Base-by-base conservation (phyloP, 2,329 filamentous ascomycete genomes). In the Geoglossum cookeanum region DNA sequence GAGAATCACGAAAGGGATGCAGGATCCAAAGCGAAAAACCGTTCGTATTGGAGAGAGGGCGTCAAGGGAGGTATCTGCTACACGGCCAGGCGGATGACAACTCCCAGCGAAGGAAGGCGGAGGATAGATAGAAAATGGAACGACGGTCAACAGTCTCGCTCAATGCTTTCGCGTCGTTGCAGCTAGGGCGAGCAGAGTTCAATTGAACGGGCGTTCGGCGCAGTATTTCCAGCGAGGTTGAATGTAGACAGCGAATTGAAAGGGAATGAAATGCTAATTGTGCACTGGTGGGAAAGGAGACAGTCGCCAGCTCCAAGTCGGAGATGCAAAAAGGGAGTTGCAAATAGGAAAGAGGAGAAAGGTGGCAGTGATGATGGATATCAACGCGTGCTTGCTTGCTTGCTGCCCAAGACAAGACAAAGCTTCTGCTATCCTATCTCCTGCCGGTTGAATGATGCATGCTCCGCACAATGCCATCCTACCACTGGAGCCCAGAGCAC, bases 391-490 rank as follows among this genome's bases (percentile, higher is more conserved):
- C 29, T 52, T 33, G 22, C 29, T 52, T 33, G 22, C 22, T 22
- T 22, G 22, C 22, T 22, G 22, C 22, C 22, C 22, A 22, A 15
- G 33, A 27, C 48, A 52, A 33, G 32, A 15, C 32, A 30, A 52
- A 53, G 33, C 30, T 35, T 53, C 30, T 53, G 49, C 49, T 53
- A 53, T 53, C 49, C 49, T 53, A 53, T 53, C 49, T 53, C 49
- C 49, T 53, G 49, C 49, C 49, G 49, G 49, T 53, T 53, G 49
- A 53, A 53, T 37, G 49, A 44, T 53, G 30, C 49, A 53, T 53
- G 49, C 49, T 53, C 49, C 30, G 33, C 30, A 53, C 49, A 37
- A 53, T 53, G 29, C 49, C 29, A 53, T 35, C 49, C 33, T 49
- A 9, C 49, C 30, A 53, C 22, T 45, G 9, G 42, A 22, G 42